A percentile compares a stretch with the other conserved stretches of the same genome.
phyloP scores from a whole-genome alignment of 2,329 filamentous ascomycete species.

The Nemania abortiva region DNA sequence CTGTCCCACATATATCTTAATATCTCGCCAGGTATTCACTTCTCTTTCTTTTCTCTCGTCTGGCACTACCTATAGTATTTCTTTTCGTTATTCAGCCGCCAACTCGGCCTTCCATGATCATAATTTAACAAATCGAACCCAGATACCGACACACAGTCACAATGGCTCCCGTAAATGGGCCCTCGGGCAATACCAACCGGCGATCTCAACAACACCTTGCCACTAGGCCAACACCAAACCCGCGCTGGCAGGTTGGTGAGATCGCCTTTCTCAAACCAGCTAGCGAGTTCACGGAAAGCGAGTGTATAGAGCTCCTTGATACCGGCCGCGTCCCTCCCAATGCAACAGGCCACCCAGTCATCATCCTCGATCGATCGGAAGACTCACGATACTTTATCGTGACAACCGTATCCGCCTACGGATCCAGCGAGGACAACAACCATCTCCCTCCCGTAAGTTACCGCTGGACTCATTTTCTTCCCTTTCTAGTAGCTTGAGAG shows the following conservation, averaged over 20 bases:
- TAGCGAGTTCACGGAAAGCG: slow-evolving; percentile 31
- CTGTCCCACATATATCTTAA: no score
- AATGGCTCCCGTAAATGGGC: neutral
- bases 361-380: slow-evolving; percentile 47
- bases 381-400: slow-evolving; percentile 44
- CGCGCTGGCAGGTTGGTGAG: slow-evolving; percentile 43
- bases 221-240: neutral
- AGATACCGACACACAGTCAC: neutral
- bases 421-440: slow-evolving; percentile 40
- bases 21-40: no score
- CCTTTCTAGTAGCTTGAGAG: no score
- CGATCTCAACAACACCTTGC: neutral
- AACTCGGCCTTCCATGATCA: no score
- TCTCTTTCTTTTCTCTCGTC: no score
- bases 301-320: slow-evolving; percentile 41
- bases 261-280: slow-evolving; percentile 49
- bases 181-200: neutral
- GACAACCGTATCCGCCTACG: slow-evolving; percentile 53
- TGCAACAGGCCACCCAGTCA: slow-evolving; percentile 52
- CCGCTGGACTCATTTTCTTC: no score
- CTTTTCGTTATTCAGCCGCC: no score
- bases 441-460: slow-evolving; percentile 49
- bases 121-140: neutral
- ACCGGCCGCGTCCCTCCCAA: slow-evolving; percentile 34
- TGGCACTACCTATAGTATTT: no score